Base-by-base conservation (phyloP, 2,329 filamentous ascomycete species). In the Gaeumannomyces tritici region DNA sequence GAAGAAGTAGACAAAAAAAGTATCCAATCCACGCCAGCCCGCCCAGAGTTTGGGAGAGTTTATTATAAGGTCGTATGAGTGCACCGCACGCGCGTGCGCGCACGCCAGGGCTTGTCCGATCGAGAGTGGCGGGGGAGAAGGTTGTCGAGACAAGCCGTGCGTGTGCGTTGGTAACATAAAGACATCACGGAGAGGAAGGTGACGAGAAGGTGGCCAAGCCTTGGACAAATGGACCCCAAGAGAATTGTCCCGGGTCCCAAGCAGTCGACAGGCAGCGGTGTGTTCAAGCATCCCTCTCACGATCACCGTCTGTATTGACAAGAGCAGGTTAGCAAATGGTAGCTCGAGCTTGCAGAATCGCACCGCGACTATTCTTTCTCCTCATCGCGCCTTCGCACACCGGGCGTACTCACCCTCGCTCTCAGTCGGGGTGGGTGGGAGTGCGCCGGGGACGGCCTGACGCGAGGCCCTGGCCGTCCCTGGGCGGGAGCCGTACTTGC, bases 381-480 rank as follows among this genome's bases (percentile, higher is more conserved):
- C n/a, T 24, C 9, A 2, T 24, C 11, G 21, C 24, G 33, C 9
- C 7, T 24, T 24, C 42, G 2, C 24, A 21, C 42, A 3, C 7
- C 42, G 21, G 42, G 42, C 42, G 73, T 80, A 81, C 79, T 84
- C 80, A 85, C 83, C 82, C 83, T 86, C 83, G 77, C 83, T 85
- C 73, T 79, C 81, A 67, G 81, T 81, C 60, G 83, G 83, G 61
- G 82, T 85, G 62, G 83, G 82, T 69, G 83, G 83, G 79, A 85
- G 82, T 68, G 81, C 81, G 64, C 82, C 83, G 65, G 82, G 83
- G 63, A 80, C 79, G 29, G 74, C 76, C 77, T 80, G 74, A 73
- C 76, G 72, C 75, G 75, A 71, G 72, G 80, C 73, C 73, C 81
- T 72, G 57, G 78, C 77, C 63, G 81, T 84, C 68, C 81, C 81